A percentile compares a stretch with the other conserved stretches of the same genome.
Conservation (phyloP, 2,329 filamentous ascomycete genomes). For the Trichoderma sp. region DNA sequence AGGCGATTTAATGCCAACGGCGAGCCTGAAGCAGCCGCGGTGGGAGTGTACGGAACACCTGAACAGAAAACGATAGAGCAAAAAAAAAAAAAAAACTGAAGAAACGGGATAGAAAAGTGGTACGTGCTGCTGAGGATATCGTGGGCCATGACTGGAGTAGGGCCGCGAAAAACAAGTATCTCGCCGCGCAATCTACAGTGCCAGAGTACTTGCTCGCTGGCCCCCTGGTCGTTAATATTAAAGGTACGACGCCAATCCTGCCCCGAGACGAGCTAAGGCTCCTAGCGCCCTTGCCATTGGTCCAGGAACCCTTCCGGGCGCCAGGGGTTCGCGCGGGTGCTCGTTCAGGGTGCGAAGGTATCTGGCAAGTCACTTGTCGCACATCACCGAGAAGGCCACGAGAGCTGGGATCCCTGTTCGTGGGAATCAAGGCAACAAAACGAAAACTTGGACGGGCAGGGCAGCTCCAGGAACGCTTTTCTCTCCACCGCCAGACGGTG, state of each 20-base stretch:
- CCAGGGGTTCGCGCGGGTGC: conserved; percentile 8
- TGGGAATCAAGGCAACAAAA: background rate
- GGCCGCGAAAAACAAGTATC: background rate
- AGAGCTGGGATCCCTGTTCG: background rate
- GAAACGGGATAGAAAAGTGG: background rate
- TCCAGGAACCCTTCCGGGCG: conserved; percentile 16
- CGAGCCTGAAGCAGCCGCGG: conserved; percentile 11
- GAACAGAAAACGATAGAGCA: background rate
- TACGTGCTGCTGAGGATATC: background rate
- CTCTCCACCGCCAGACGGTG: background rate
- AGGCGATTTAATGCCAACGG: background rate
- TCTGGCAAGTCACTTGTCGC: background rate
- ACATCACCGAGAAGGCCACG: background rate
- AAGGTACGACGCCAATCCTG: conserved; percentile 29
- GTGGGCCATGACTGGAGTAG: background rate
- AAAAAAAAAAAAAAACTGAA: background rate
- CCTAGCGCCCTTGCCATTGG: conserved; percentile 25
- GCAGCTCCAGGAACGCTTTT: conserved; percentile 5
- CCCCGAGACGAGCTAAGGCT: conserved; percentile 29
- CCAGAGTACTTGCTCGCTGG: background rate
- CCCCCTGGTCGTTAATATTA: conserved; percentile 23
- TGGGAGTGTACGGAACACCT: background rate
- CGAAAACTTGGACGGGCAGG: background rate
- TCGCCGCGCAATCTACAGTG: background rate
- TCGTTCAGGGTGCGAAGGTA: background rate